Evolutionary conservation across 2,329 filamentous ascomycete genomes (phyloP).

Genomic region (Fusarium keratoplasticum): DNA sequence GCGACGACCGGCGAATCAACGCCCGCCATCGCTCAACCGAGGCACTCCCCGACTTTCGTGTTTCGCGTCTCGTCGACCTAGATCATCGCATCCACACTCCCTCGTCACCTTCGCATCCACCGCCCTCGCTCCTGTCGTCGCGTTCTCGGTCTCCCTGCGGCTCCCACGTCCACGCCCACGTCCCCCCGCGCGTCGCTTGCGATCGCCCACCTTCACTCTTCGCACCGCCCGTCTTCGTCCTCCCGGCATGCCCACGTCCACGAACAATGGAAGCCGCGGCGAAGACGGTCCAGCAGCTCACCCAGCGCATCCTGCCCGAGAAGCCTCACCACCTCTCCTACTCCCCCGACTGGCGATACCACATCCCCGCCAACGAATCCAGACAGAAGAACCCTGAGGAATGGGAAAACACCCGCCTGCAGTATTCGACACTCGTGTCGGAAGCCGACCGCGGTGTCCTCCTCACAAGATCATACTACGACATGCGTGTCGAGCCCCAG

Average conservation of each 20-base stretch:
- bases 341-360: slow-evolving; percentile 61
- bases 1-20: slow-evolving; percentile 26
- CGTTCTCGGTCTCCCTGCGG: slow-evolving; percentile 37
- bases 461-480: slow-evolving; percentile 67
- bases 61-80: slow-evolving; percentile 4
- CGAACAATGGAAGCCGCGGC: slow-evolving; percentile 70
- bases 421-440: slow-evolving; percentile 68
- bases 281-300: slow-evolving; percentile 66
- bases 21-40: slow-evolving; percentile 9
- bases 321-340: slow-evolving; percentile 66
- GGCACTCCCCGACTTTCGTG: background rate
- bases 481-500: slow-evolving; percentile 65
- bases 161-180: slow-evolving; percentile 2
- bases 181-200: slow-evolving; percentile 37
- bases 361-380: slow-evolving; percentile 54
- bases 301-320: slow-evolving; percentile 63
- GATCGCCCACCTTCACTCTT: slow-evolving; percentile 40
- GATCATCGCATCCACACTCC: slow-evolving; percentile 4
- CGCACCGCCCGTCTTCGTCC: slow-evolving; percentile 41
- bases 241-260: slow-evolving; percentile 52
- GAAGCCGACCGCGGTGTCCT: slow-evolving; percentile 69
- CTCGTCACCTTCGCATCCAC: background rate
- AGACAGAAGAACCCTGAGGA: slow-evolving; percentile 56
- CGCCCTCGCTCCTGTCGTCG: slow-evolving; percentile 23
- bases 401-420: slow-evolving; percentile 62